Percentiles rank a stretch among this genome's conserved stretches.
These are phyloP conservation scores for Botryosphaeria dothidea DNA, from an alignment of 2,329 filamentous ascomycete species.

Conservation along the genomic window DNA sequence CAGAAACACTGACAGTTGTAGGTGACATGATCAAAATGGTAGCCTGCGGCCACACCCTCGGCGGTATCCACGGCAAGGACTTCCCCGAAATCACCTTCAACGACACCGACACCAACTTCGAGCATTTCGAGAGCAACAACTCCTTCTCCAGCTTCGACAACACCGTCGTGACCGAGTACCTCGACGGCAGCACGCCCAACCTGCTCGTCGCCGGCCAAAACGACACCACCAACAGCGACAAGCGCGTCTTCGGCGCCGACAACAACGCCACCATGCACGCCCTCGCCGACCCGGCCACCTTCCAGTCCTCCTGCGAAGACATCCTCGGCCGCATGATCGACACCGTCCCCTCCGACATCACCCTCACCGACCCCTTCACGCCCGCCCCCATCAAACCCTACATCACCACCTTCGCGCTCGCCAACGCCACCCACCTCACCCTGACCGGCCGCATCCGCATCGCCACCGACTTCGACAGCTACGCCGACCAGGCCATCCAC, in stretches of 20 bases:
- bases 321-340: conserved; percentile 18
- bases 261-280: conserved; percentile 6
- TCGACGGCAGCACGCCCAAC: not conserved
- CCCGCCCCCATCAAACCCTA: not conserved
- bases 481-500: not conserved
- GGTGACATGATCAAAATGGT: conserved; percentile 18
- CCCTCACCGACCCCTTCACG: not conserved
- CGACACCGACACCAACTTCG: conserved; percentile 9
- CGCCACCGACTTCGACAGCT: not conserved
- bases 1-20: not conserved
- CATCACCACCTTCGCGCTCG: not conserved
- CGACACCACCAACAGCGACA: conserved; percentile 1
- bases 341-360: not conserved
- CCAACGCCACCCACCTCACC: not conserved
- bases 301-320: not conserved
- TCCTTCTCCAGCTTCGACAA: conserved; percentile 7
- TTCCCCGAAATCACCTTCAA: conserved; percentile 14
- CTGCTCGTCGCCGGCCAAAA: not conserved
- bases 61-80: conserved; percentile 10
- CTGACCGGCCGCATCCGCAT: conserved; percentile 16
- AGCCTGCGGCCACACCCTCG: conserved; percentile 14
- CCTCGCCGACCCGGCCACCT: conserved; percentile 3
- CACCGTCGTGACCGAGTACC: conserved; percentile 17
- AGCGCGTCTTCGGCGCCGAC: conserved; percentile 18
- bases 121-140: not conserved